phyloP scores from a whole-genome alignment of 768 basidiomycete genomes.

The Calocybe cyanea region DNA sequence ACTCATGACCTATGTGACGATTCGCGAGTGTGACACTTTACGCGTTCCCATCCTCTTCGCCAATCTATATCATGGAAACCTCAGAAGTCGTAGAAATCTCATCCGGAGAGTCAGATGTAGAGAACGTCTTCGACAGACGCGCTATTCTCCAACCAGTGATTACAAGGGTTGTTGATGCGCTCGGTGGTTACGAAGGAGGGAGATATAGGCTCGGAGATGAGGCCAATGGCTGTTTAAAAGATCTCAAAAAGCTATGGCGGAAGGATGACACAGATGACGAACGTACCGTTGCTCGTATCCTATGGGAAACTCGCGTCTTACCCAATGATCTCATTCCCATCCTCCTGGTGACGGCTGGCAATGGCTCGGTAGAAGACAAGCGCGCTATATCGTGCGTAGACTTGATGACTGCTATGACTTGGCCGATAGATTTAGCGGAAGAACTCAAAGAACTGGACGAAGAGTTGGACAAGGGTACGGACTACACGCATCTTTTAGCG shows the following conservation, averaged over 20 bases:
- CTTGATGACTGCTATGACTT: constrained; percentile 94
- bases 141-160: constrained; percentile 64
- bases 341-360: constrained; percentile 74
- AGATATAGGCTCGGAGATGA: constrained; percentile 79
- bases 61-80: constrained; percentile 11
- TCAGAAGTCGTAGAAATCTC: constrained; percentile 35
- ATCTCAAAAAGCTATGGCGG: constrained; percentile 93
- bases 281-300: constrained; percentile 89
- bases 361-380: constrained; percentile 75
- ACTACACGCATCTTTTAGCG: constrained; percentile 80
- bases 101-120: constrained; percentile 25
- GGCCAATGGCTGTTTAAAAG: constrained; percentile 80
- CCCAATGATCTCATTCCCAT: constrained; percentile 87
- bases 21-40: constrained; percentile 16
- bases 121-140: constrained; percentile 36
- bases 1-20: constrained; percentile 7
- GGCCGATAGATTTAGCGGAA: constrained; percentile 95
- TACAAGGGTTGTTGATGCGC: constrained; percentile 71
- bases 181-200: constrained; percentile 70
- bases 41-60: neutral
- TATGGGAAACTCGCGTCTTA: constrained; percentile 84
- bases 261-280: constrained; percentile 97
- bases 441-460: constrained; percentile 92
- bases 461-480: constrained; percentile 72
- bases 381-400: constrained; percentile 82